Base-by-base conservation (phyloP, 768 basidiomycete species). In the Galerina marginata region DNA sequence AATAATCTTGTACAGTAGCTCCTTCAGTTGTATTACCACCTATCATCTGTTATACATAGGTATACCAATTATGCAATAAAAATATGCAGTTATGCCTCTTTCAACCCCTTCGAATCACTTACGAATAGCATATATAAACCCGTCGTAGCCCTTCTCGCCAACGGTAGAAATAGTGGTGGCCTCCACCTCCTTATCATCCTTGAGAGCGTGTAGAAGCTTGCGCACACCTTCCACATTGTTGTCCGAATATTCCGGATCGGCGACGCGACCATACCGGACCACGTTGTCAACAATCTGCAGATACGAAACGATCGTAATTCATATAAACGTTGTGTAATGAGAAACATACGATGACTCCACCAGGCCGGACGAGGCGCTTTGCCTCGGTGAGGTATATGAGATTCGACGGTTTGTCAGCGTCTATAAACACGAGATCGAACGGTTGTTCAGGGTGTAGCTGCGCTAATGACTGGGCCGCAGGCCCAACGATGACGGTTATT, bases 371-470 rank as follows among this genome's bases (percentile, higher is more conserved):
- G 6, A 91, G 76, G 12, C 88, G 80, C 67, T 90, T 86, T 0
- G 83, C 84, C 60, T 90, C 81, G 1, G 70, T 74, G 73, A 86
- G 88, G 67, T 90, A 90, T 4, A 76, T 75, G 23, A 77, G 55
- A 61, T 86, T 86, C 42, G 76, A 78, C 4, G 74, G 70, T 68
- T 90, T 90, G 74, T 90, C 87, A 6, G 88, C 90, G 71, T 91
- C 89, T 62, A 90, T 88, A 77, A 91, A 92, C 2, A 79, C 79
- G 16, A 92, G 71, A 70, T 91, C 89, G 69, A 88, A 90, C 1
- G 80, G 81, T 4, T 73, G 71, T 9, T 79, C 78, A 6, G 86
- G 71, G 6, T 79, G 72, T 36, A 90, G 71, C 44, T 73, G 76
- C 23, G 71, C 73, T 44, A 91, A 75, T 0, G 82, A 79, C 4